Evolutionary conservation across 2,329 filamentous ascomycete species (phyloP), one percentile per base, ranked within the genome.

Genomic region (Colletotrichum horii): DNA sequence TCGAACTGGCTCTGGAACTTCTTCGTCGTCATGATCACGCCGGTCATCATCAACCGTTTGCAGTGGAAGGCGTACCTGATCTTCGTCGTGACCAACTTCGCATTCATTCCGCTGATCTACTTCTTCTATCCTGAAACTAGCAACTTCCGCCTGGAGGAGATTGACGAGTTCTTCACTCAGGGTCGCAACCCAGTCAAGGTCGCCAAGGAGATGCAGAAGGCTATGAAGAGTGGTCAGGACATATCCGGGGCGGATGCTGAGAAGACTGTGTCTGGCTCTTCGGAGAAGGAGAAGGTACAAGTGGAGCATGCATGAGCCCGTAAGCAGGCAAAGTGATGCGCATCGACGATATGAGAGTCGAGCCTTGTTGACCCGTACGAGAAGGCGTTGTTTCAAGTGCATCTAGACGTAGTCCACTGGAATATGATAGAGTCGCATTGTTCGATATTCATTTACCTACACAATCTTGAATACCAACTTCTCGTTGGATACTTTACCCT

Each of bases 61-160:
- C 78, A 84, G 30, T 91, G 88, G 87, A 87, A 88, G 77, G 87
- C 86, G 0, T 90, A 90, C 76, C 81, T 90, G 4, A 89, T 90
- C 77, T 91, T 89, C 80, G 88, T 88, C 82, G 83, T 81, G 28
- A 83, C 87, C 12, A 89, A 90, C 77, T 83, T 89, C 26, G 77
- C 79, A 14, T 87, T 87, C 64, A 80, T 87, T 2, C 86, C 86
- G 0, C 79, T 87, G 7, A 80, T 87, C 3, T 88, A 86, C 78
- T 84, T 86, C 71, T 85, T 88, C 78, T 90, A 88, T 65, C 90
- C 90, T 0, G 90, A 92, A 79, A 91, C 89, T 0, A 84, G 82
- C 28, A 87, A 87, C 55, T 80, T 89, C 11, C 83, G 81, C 2
- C 83, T 91, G 0, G 89, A 91, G 77, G 88, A 91, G 75, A 88